A percentile compares a stretch with the other conserved stretches of the same genome.
phyloP scores from a whole-genome alignment of 2,329 filamentous ascomycete genomes.

The Esteya vermicola region DNA sequence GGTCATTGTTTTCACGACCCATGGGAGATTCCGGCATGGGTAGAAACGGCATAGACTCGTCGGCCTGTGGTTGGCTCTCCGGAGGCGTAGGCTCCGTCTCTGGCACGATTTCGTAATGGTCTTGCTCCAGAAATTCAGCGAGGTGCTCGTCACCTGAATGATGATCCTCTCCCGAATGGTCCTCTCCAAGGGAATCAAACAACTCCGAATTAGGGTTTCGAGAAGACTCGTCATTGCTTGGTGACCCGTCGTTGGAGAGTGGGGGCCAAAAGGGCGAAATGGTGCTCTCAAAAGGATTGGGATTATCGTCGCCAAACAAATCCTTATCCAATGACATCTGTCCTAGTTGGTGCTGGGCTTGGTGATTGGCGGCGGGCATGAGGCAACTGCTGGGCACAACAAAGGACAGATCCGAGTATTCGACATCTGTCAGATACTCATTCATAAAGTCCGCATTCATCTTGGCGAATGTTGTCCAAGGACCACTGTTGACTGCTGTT shows the following conservation, averaged over 20 bases:
- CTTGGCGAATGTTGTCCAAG: background rate
- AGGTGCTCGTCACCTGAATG: too few species aligned
- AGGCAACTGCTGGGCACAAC: background rate
- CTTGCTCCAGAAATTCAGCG: too few species aligned
- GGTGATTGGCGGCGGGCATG: background rate
- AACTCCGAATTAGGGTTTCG: background rate
- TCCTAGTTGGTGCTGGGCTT: background rate
- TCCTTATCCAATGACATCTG: background rate
- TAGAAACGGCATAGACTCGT: too few species aligned
- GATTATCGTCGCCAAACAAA: background rate
- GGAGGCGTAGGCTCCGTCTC: too few species aligned
- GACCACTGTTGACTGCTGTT: too few species aligned
- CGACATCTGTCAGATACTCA: background rate
- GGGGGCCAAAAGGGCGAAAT: background rate
- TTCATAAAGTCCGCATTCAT: background rate
- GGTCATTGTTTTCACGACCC: too few species aligned
- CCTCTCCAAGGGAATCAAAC: background rate
- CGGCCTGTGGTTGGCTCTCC: too few species aligned
- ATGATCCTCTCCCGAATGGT: background rate
- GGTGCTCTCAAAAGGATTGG: background rate
- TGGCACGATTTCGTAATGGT: too few species aligned
- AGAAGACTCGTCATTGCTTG: constrained; percentile 1
- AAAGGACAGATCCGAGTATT: background rate
- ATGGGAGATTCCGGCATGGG: too few species aligned
- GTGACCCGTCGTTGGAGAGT: background rate